Percentiles rank a stretch among this genome's conserved stretches.
Evolutionary conservation across 192 early-diverging fungal genomes (phyloP).

Genomic region (Dissophora globulifera): DNA sequence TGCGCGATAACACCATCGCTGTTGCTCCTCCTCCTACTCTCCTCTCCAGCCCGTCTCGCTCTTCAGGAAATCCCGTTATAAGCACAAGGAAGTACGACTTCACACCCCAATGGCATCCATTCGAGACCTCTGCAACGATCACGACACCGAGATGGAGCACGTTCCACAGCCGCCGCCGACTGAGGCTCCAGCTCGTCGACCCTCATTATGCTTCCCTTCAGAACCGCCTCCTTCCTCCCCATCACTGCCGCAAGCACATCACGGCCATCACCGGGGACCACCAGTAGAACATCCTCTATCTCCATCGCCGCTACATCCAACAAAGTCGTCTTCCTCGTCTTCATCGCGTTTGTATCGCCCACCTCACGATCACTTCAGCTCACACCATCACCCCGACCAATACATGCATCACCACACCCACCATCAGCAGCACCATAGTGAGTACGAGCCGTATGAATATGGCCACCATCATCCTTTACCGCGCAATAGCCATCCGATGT

Average conservation of each 20-base stretch:
- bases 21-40: too few species aligned
- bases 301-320: too few species aligned
- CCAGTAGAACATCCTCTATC: too few species aligned
- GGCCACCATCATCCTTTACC: background rate
- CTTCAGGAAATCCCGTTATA: too few species aligned
- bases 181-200: too few species aligned
- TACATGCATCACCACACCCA: background rate
- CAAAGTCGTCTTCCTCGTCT: background rate
- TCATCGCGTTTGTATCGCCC: background rate
- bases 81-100: too few species aligned
- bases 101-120: constrained; percentile 3
- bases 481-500: background rate
- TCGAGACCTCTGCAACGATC: background rate
- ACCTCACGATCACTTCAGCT: background rate
- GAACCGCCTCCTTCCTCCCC: too few species aligned
- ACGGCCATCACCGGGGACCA: too few species aligned
- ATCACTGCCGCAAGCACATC: too few species aligned
- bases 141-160: background rate
- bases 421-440: background rate
- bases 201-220: too few species aligned
- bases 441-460: background rate
- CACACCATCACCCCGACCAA: background rate
- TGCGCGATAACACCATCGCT: too few species aligned
- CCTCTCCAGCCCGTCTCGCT: too few species aligned
- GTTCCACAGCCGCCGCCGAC: background rate